These are phyloP conservation scores for Scytalidium sp. DNA, from an alignment of 2,329 filamentous ascomycete genomes.

Conservation along the genomic window DNA sequence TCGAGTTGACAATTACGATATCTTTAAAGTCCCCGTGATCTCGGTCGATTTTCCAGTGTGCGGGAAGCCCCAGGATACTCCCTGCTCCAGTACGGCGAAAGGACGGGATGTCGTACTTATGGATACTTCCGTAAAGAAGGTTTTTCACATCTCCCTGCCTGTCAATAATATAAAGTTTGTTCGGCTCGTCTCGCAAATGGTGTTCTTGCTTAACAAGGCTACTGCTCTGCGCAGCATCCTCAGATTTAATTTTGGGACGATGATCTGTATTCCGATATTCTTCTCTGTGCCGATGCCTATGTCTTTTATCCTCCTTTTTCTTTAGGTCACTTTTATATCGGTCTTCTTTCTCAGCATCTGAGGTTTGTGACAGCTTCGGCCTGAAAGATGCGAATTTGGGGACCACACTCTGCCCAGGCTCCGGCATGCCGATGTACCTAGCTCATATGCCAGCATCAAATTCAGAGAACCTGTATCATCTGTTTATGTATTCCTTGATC, in stretches of 20 bases:
- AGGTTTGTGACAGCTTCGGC: slow-evolving; percentile 35
- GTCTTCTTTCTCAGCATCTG: slow-evolving; percentile 7
- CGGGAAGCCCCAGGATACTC: slow-evolving; percentile 63
- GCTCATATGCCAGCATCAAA: background rate
- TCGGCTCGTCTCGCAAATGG: slow-evolving; percentile 1
- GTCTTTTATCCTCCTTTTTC: background rate
- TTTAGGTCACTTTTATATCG: background rate
- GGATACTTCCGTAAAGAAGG: slow-evolving; percentile 67
- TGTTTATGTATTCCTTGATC: background rate
- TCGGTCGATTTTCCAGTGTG: slow-evolving; percentile 63
- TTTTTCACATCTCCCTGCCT: slow-evolving; percentile 75
- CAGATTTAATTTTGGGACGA: slow-evolving; percentile 10
- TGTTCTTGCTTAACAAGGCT: background rate
- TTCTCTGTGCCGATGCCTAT: slow-evolving; percentile 1
- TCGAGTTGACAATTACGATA: slow-evolving; percentile 41
- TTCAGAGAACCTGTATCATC: background rate
- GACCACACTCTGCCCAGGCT: slow-evolving; percentile 33
- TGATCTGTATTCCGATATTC: slow-evolving; percentile 10
- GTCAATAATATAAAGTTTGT: slow-evolving; percentile 60
- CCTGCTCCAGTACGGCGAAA: slow-evolving; percentile 71
- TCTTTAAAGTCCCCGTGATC: slow-evolving; percentile 47
- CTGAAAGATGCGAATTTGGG: slow-evolving; percentile 78
- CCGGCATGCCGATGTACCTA: slow-evolving; percentile 17
- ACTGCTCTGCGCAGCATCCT: background rate
- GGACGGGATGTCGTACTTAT: slow-evolving; percentile 67